Evolutionary conservation across 176 grass and related monocot genomes (phyloP), one percentile per base, ranked within the genome.

Genomic region (bread wheat (Triticum aestivum)): DNA sequence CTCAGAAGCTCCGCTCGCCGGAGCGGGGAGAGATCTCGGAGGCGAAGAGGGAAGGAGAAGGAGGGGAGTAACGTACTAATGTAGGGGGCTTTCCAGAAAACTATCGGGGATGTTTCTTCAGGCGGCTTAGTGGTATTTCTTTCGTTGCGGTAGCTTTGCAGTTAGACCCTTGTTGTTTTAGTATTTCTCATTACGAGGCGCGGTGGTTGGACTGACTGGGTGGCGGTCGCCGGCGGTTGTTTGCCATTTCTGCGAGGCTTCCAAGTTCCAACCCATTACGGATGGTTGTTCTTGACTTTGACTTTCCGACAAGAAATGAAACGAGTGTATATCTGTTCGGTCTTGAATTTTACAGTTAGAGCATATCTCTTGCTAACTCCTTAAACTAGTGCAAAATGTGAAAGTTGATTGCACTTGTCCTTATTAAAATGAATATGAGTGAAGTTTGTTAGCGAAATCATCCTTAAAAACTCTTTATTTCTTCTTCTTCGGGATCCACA

Each of bases 1-100:
- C 64, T 3, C 2, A 17, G 56, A 68, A 73, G 38, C 62, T 76
- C 33, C 45, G 78, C 35, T 35, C 63, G 58, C 86, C 81, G 84
- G 79, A 58, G 84, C 67, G 61, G 52, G 82, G 51, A 54, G 15
- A 86, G 86, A 88, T 85, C 75, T 84, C 73, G 42, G 18, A 61
- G 64, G 5, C 26, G 51, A 23, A 29, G 69, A 18, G 75, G 21
- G 17, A 33, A 12, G 20, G 12, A 63, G n/a, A 8, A 37, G 27
- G n/a, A 2, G 10, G 51, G 6, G 6, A 17, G 58, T 10, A 39
- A 52, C 30, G 4, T 33, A 12, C 2, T 65, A 26, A 30, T 4
- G 3, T 23, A 12, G 11, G 82, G 77, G 12, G 1, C 15, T 64
- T 74, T 59, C 1, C 26, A 68, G 0, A 80, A 79, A 82, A 65